Evolutionary conservation across 177 flowering plant genomes (phyloP), one percentile per base, ranked within the genome.

Genomic region (Tripterygium wilfordii): DNA sequence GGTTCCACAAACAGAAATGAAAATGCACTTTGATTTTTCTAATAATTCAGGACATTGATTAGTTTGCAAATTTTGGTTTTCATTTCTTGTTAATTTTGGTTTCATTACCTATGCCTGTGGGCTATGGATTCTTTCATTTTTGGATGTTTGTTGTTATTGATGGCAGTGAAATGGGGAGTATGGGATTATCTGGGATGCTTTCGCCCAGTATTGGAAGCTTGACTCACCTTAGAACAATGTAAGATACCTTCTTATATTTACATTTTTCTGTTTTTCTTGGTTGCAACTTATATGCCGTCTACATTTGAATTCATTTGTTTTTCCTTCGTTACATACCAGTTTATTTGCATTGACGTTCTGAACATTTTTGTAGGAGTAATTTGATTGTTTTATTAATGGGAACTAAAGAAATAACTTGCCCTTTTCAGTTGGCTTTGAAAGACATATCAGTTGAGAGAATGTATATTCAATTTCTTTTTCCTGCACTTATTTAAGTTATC

Each of bases 161-260:
- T 41, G 43, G 50, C 61, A 92, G 99, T 36, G 96, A 82, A 59
- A 89, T 92, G 97, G 74, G 77, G 4, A 79, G 83, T 37, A 58
- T 48, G 62, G 83, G 95, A 8, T 70, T 92, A 53, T 75, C 82
- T 0, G 99, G 99, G 17, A 65, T 59, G 18, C 79, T 92, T 31
- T 86, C 96, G 1, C 75, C 88, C 0, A 80, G 84, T 58, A 68
- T 92, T 62, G 97, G 89, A 50, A 85, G 83, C 54, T 67, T 89
- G 71, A 86, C 76, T 58, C 88, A 81, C 57, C 88, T 92, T 35
- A 73, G 60, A 25, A 80, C 86, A 60, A 57, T 89, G 97, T 89
- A 51, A 77, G 96, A 16, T 4, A 36, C 12, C 18, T 46, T 33
- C 2, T 38, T 38, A 5, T 8, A n/a, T n/a, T n/a, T n/a, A n/a